Percentiles rank a stretch among this genome's conserved stretches.
Evolutionary conservation across 495 filamentous ascomycete species (phyloP).

Genomic region (Talaromyces nanjingensis): DNA sequence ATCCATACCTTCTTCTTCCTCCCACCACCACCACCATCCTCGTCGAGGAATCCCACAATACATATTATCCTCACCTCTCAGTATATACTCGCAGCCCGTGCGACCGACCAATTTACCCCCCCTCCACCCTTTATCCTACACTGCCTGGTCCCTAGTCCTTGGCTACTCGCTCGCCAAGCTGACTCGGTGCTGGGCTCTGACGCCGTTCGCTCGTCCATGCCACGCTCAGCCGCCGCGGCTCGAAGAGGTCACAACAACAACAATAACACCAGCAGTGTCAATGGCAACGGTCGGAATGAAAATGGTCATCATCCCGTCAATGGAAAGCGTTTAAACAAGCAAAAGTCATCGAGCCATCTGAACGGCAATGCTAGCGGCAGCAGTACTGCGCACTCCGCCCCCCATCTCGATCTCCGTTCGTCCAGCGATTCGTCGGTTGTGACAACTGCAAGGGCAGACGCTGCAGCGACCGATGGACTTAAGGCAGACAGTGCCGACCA

Average conservation of each 20-base stretch:
- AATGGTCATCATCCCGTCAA: constrained; percentile 80
- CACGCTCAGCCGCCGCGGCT: constrained; percentile 64
- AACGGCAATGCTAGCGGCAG: constrained; percentile 46
- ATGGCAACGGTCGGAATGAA: constrained; percentile 57
- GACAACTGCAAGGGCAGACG: constrained; percentile 24
- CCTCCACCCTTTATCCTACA: background rate
- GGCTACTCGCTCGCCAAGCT: constrained; percentile 44
- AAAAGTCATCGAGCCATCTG: constrained; percentile 56
- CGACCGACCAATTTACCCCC: background rate
- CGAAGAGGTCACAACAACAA: constrained; percentile 46
- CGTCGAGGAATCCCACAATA: background rate
- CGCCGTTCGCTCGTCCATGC: constrained; percentile 52
- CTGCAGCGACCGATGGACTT: constrained; percentile 21
- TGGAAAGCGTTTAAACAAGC: constrained; percentile 70
- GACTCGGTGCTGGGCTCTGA: constrained; percentile 44
- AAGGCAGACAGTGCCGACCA: constrained; percentile 32
- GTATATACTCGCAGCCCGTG: constrained; percentile 1
- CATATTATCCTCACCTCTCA: constrained; percentile 2
- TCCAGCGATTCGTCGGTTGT: constrained; percentile 37
- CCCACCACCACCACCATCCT: constrained; percentile 10
- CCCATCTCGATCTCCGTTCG: constrained; percentile 40
- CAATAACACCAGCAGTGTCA: constrained; percentile 21
- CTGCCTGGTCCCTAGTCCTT: constrained; percentile 46
- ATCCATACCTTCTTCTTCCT: constrained; percentile 8
- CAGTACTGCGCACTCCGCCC: constrained; percentile 37